Base-by-base conservation (phyloP, 371 early-diverging fungal species). In the Mortierella sp. region DNA sequence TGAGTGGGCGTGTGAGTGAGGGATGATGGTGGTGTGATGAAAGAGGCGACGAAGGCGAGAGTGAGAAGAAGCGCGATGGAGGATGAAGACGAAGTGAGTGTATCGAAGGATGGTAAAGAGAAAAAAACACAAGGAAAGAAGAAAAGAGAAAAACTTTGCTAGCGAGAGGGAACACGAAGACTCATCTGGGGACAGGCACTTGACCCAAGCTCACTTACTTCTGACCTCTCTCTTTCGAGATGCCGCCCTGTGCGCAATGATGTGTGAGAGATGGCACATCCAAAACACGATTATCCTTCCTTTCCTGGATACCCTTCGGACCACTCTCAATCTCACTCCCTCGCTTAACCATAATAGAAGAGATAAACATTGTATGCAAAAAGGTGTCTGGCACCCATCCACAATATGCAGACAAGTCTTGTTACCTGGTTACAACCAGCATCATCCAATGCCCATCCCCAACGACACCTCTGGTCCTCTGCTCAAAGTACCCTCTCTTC, bases 191-290 rank as follows among this genome's bases (percentile, higher is more conserved):
- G 60, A 60, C 60, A 60, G 31, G 31, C 28, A 58, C 58, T 26
- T 31, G 60, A 31, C 31, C 60, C 3, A n/a, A 14, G 13, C 58
- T 7, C n/a, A 10, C 0, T 2, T 26, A 8, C 26, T 13, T 26
- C 26, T 26, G 28, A 28, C 0, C 4, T 31, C 11, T 31, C 26
- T 16, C 60, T 0, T 31, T n/a, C 58, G 0, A 10, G 28, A 26
- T 58, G 31, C 14, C 60, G 60, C 60, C 60, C 60, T 60, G 60
- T 60, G 60, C 60, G 60, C 60, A 60, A 48, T 48, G 11, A 28
- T 28, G 26, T 57, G 57, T 26, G 28, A 3, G 26, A 8, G 26
- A n/a, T 58, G 16, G 50, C 50, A 50, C 50, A 50, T 50, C 16
- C 50, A 50, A 50, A 50, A 50, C 14, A 50, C 50, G 16, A 50